Evolutionary conservation across 1,139 yeast genomes (phyloP).

Genomic region (Pichia sp.): DNA sequence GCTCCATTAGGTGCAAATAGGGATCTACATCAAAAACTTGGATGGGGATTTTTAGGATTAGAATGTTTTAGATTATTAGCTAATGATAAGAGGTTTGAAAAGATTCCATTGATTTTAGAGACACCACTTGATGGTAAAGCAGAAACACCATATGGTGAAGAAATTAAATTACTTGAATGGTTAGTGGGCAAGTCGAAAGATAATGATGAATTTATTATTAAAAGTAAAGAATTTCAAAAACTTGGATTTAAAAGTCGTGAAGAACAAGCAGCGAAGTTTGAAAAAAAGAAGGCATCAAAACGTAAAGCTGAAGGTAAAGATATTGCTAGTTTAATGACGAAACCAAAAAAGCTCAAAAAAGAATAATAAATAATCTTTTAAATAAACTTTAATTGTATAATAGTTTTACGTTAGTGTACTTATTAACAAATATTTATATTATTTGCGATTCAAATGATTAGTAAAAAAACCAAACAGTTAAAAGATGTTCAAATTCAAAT

Average conservation of each 20-base stretch:
- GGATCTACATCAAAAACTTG: constrained; percentile 86
- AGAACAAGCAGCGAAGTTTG: constrained; percentile 29
- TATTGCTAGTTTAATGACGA: constrained; percentile 20
- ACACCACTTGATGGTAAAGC: constrained; percentile 61
- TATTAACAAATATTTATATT: no score
- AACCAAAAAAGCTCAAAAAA: constrained; percentile 15
- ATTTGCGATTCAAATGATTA: no score
- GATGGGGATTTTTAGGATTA: constrained; percentile 83
- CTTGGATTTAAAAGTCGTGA: constrained; percentile 53
- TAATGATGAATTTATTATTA: constrained; percentile 50
- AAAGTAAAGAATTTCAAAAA: constrained; percentile 43
- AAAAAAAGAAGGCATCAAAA: constrained; percentile 25
- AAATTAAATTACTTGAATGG: constrained; percentile 72
- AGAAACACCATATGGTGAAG: constrained; percentile 62
- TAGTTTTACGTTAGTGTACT: no score
- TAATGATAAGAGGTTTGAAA: constrained; percentile 54
- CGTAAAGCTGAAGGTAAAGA: constrained; percentile 20
- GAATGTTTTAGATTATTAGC: constrained; percentile 77
- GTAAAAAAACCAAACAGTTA: no score
- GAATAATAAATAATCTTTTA: background rate
- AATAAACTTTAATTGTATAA: background rate
- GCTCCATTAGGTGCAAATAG: constrained; percentile 88
- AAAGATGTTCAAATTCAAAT: background rate
- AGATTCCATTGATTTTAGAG: constrained; percentile 80
- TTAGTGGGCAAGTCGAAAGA: constrained; percentile 46